Evolutionary conservation across 129 eudicot species (phyloP), one percentile per base, ranked within the genome.

Genomic region (Apium graveolens): DNA sequence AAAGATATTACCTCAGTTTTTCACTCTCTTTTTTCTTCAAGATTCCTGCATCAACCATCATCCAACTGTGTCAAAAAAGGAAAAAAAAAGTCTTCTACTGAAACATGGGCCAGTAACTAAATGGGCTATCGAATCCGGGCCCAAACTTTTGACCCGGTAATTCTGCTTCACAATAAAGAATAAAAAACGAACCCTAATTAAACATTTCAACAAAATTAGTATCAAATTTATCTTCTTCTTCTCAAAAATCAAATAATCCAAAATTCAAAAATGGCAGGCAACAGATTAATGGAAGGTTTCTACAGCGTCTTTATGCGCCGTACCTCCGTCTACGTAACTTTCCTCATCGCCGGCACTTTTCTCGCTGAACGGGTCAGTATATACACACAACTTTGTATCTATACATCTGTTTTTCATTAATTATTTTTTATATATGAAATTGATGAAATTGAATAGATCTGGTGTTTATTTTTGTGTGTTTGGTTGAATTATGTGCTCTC

Each of bases 281-380:
- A 11, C 68, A 60, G 93, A 45, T 29, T 84, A 11, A 76, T 86
- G 74, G 98, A 93, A 84, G 94, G 92, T 4, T 80, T 93, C 12
- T 92, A 92, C 89, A 84, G 85, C 49, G 85, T 90, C 29, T 57
- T 92, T 11, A 90, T 92, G 96, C 96, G 97, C 81, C 96, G 97
- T 9, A 92, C 80, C 76, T 82, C 97, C 65, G 89, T 92, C 82
- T 90, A 90, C 81, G 97, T 85, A 83, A 92, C 97, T 32, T 92
- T 92, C 86, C 88, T 92, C 84, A 83, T 92, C 90, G 89, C 89
- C 81, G 97, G 97, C 80, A 96, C 97, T 39, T 88, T 92, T 81
- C 35, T 81, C 78, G 97, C 96, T 55, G 97, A 92, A 90, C 91
- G 96, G 85, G 97, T 92, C 9, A 49, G 57, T 49, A 0, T 48